Base-by-base conservation (phyloP, 2,329 filamentous ascomycete genomes). In the Cercospora sp. region DNA sequence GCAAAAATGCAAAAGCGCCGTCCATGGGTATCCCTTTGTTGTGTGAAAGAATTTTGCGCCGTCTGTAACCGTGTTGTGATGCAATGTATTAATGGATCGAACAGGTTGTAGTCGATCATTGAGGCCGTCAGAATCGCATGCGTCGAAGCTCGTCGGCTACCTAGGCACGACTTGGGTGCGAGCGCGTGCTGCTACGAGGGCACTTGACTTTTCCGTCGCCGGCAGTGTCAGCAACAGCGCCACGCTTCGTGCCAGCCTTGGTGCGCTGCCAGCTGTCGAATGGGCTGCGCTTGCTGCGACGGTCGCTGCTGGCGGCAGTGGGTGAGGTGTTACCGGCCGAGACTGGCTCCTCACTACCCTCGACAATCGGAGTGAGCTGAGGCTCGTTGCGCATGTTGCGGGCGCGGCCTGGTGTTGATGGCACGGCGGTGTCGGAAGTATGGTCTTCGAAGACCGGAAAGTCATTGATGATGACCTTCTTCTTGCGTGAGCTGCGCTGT, bases 181-280 rank as follows among this genome's bases (percentile, higher is more conserved):
- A 16, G 13, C 67, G 67, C 20, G 67, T 65, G 53, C 36, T 59
- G 48, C 67, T 68, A 6, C 67, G 67, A 30, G 67, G 65, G 20
- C 67, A 59, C 63, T 68, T 68, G 36, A 48, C 60, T 39, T 63
- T 51, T 18, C 33, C 60, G 9, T 45, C 58, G 12, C 30, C 23
- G 42, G 9, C 45, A 33, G 31, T 33, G 28, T 63, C 63, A 18
- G 67, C 63, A 10, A 36, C 63, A 20, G 28, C 57, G 5, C 67
- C 65, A 53, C 73, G 72, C 69, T 74, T 74, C 23, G 42, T 59
- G 31, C 72, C 71, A 48, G 63, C 28, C 67, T 92, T 92, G 73
- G 87, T 87, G 67, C 89, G 87, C 70, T 83, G 86, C 90, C 90
- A 93, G 45, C 83, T 83, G 73, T 91, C 88, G 73, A 92, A 92